These are phyloP conservation scores for Lactarius vividus DNA, from an alignment of 768 basidiomycete species.

Conservation along the genomic window DNA sequence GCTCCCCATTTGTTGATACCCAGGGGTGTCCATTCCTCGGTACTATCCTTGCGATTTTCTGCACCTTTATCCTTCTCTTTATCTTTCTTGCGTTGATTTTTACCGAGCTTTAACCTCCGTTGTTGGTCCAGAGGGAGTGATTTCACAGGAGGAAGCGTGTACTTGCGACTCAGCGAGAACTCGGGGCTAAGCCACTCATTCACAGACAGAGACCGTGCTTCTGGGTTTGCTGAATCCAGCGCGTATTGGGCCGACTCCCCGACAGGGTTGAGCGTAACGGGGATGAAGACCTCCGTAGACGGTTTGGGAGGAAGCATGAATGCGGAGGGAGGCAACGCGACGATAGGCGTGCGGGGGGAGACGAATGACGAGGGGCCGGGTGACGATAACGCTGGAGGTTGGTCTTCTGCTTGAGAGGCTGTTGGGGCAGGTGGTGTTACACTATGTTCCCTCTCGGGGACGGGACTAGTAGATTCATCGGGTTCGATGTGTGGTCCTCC, in stretches of 20 bases:
- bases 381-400: neutral
- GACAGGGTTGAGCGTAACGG: constrained; percentile 21
- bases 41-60: constrained; percentile 40
- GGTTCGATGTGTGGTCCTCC: constrained; percentile 3
- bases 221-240: neutral
- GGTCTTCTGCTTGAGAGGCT: neutral
- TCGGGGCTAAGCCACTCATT: constrained; percentile 29
- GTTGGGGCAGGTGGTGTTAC: constrained; percentile 1
- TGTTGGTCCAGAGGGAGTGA: constrained; percentile 54
- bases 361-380: neutral
- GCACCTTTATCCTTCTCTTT: constrained; percentile 43
- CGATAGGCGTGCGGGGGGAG: neutral
- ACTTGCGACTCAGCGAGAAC: constrained; percentile 41
- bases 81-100: constrained; percentile 50
- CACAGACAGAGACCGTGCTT: constrained; percentile 21
- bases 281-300: constrained; percentile 11
- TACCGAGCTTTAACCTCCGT: constrained; percentile 47
- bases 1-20: constrained; percentile 67
- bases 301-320: constrained; percentile 23
- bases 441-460: constrained; percentile 7
- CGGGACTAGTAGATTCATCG: neutral
- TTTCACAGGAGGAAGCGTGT: constrained; percentile 55
- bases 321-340: constrained; percentile 18
- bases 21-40: constrained; percentile 62
- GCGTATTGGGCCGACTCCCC: constrained; percentile 17